These are phyloP conservation scores for Escallonia herrerae DNA, from an alignment of 129 eudicot genomes.

Conservation along the genomic window DNA sequence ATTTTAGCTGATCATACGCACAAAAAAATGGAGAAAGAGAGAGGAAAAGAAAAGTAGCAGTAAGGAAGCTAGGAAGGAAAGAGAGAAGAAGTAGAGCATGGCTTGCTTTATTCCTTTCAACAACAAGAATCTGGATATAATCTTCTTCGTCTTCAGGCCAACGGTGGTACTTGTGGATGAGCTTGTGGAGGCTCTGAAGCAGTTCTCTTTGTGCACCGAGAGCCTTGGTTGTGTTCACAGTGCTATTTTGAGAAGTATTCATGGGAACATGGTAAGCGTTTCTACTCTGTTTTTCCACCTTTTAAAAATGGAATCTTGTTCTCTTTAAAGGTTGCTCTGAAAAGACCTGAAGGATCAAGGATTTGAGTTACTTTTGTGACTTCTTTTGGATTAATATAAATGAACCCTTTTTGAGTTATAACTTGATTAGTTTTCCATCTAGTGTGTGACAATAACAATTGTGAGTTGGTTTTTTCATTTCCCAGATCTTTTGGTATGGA, in stretches of 20 bases:
- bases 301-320: no score
- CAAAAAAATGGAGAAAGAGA: neutral
- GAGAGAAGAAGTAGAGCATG: slow-evolving; percentile 9
- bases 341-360: no score
- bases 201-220: slow-evolving; percentile 38
- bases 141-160: slow-evolving; percentile 41
- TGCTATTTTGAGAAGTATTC: slow-evolving; percentile 58
- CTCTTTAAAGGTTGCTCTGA: no score
- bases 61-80: neutral
- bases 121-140: slow-evolving; percentile 51
- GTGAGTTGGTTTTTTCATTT: neutral
- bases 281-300: neutral
- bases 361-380: no score
- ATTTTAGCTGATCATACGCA: neutral
- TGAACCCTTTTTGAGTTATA: no score
- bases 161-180: slow-evolving; percentile 48
- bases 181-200: slow-evolving; percentile 43
- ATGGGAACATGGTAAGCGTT: slow-evolving; percentile 60
- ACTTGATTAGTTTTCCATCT: neutral
- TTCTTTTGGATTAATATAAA: no score
- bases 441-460: neutral
- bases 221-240: slow-evolving; percentile 64
- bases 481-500: slow-evolving; percentile 76
- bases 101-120: slow-evolving; percentile 64
- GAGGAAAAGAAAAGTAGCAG: neutral